Percentiles rank a stretch among this genome's conserved stretches.
phyloP scores from a whole-genome alignment of 768 basidiomycete species.

The Lentinula lateritia region DNA sequence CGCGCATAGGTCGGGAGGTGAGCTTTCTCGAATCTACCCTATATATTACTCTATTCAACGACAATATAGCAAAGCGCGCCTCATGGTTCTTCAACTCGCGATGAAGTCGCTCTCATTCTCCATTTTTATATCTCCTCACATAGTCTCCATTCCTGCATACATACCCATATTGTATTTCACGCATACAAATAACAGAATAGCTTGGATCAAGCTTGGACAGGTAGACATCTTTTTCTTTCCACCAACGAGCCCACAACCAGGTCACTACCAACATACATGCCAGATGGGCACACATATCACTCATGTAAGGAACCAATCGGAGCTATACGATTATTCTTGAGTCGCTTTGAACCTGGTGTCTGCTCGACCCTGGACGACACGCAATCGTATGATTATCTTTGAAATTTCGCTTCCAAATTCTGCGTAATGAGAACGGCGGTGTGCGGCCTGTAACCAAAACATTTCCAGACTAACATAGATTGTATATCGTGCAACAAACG shows the following conservation, averaged over 20 bases:
- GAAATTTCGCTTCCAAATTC: background rate
- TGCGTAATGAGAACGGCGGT: background rate
- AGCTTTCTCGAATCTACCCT: background rate
- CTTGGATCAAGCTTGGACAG: background rate
- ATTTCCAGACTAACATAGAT: too few relatives aligned
- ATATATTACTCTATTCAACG: background rate
- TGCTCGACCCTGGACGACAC: background rate
- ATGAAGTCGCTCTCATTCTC: constrained; percentile 28
- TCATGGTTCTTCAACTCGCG: constrained; percentile 93
- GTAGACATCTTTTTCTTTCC: too few relatives aligned
- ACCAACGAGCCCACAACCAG: too few relatives aligned
- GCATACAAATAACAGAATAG: constrained; percentile 10
- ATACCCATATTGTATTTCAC: constrained; percentile 16
- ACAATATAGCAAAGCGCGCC: constrained; percentile 71
- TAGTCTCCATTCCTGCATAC: constrained; percentile 16
- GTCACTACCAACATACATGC: too few relatives aligned
- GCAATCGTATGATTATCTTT: background rate
- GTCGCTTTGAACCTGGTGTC: too few relatives aligned
- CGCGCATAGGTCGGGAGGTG: constrained; percentile 9
- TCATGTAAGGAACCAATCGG: too few relatives aligned
- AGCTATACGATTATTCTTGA: too few relatives aligned
- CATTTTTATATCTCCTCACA: constrained; percentile 9
- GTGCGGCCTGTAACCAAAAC: too few relatives aligned
- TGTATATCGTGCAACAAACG: too few relatives aligned
- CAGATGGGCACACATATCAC: too few relatives aligned